Evolutionary conservation across 2,329 filamentous ascomycete genomes (phyloP).

Genomic region (Dactylellina cionopaga): DNA sequence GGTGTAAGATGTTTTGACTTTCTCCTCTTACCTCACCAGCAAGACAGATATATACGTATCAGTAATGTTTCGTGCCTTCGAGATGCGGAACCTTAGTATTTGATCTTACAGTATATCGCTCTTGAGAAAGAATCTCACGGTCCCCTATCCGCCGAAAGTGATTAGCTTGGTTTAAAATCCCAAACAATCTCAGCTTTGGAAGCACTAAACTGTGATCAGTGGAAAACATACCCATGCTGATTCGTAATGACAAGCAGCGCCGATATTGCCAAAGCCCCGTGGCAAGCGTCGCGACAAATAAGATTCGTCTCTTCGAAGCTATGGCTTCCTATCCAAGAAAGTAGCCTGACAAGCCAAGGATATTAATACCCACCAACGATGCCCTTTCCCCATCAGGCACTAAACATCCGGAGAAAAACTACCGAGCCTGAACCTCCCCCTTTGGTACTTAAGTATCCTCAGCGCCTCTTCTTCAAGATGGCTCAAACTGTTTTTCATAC

Average conservation of each 20-base stretch:
- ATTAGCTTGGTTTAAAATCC: no score
- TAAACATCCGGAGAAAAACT: conserved; percentile 1
- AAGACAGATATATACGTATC: conserved; percentile 16
- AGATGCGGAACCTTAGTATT: conserved; percentile 5
- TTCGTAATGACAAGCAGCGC: conserved; percentile 19
- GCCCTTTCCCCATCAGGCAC: conserved; percentile 26
- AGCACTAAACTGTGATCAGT: no score
- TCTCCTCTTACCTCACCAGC: background rate
- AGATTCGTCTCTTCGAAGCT: background rate
- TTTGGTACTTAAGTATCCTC: conserved; percentile 35
- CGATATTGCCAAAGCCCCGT: background rate
- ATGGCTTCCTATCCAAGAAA: conserved; percentile 34
- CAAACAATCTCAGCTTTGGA: no score
- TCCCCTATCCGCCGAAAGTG: no score
- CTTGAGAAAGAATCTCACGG: no score
- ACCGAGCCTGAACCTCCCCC: conserved; percentile 9
- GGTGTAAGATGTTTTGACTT: background rate
- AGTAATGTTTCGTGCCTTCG: conserved; percentile 28
- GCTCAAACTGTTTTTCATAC: background rate
- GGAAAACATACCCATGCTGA: no score
- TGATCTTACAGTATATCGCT: no score
- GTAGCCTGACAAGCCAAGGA: conserved; percentile 18
- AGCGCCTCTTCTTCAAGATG: background rate
- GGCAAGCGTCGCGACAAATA: conserved; percentile 9
- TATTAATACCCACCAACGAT: conserved; percentile 5